These are phyloP conservation scores for Cladosporium sp. DNA, from an alignment of 2,329 filamentous ascomycete species.

Conservation along the genomic window DNA sequence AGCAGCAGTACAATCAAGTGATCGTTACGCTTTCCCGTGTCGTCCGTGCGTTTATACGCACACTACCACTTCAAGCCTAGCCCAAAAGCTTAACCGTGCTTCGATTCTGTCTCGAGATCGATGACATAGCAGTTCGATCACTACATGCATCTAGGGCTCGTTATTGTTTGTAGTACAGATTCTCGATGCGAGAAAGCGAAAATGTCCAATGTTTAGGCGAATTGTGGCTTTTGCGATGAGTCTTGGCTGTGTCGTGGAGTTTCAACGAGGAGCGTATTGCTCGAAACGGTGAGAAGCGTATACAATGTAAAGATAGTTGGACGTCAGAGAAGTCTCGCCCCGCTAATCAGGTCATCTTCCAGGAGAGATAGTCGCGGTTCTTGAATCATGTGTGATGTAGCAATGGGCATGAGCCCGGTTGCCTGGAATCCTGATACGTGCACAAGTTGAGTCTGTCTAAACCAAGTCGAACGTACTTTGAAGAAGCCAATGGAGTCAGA, in stretches of 20 bases:
- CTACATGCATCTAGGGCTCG: neutral
- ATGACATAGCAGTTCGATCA: neutral
- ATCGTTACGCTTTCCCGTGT: neutral
- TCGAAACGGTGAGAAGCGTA: neutral
- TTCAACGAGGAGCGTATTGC: neutral
- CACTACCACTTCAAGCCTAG: neutral
- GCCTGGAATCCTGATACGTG: neutral
- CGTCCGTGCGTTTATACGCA: constrained; percentile 1
- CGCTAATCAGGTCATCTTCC: neutral
- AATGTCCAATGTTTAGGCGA: neutral
- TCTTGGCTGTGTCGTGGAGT: too few relatives aligned
- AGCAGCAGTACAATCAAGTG: neutral
- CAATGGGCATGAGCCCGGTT: neutral
- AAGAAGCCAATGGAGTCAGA: neutral
- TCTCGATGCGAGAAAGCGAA: neutral
- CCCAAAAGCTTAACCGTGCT: neutral
- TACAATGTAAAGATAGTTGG: neutral
- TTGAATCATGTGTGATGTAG: too few relatives aligned
- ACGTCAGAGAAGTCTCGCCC: neutral
- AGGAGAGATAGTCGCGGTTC: neutral
- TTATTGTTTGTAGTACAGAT: neutral
- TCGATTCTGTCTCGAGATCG: neutral
- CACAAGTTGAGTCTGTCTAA: neutral
- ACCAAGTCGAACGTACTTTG: neutral
- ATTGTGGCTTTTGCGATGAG: neutral